Evolutionary conservation across 495 filamentous ascomycete species (phyloP), one percentile per base, ranked within the genome.

Genomic region (Hyaloscypha bicolor): DNA sequence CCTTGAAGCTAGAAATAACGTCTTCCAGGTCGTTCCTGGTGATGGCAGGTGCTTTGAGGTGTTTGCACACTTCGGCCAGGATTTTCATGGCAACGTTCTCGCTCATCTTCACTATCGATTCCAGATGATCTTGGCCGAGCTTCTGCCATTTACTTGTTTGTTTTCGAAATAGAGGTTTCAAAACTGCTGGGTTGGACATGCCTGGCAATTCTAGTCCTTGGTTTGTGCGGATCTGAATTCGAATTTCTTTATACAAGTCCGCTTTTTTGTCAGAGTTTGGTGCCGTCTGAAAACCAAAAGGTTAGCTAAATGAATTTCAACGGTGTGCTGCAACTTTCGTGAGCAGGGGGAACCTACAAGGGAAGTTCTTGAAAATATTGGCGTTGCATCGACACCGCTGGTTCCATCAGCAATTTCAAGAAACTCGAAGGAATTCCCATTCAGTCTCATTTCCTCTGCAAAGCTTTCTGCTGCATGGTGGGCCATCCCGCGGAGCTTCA

Each of bases 121-220:
- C 25, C 4, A 74, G 64, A 45, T 74, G 65, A 2, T 55, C 19
- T 51, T 60, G 31, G n/a, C 48, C 57, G 12, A 72, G 37, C 6
- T 5, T n/a, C 45, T 57, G 48, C 72, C 72, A 74, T 25, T 55
- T 63, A 22, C 19, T 6, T 14, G 71, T 67, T 67, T 74, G 72
- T 42, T 66, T 65, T 31, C 62, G 59, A 51, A 68, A 74, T 6
- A 74, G 64, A 12, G 68, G 58, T 22, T 71, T 68, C 14, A 74
- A 48, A 11, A 74, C 64, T 37, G 69, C 70, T 0, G 71, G 67
- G 42, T 74, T 74, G 19, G 62, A 30, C 6, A 71, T 65, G 9
- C 69, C 69, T 32, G 56, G 32, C 0, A 72, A 59, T 51, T 72
- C 71, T 14, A 45, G 63, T 22, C 71, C 71, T 48, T 55, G 35